Percentiles rank a stretch among this genome's conserved stretches.
Conservation (phyloP, 1,284 basidiomycete species). For the Puccinia triticina region DNA sequence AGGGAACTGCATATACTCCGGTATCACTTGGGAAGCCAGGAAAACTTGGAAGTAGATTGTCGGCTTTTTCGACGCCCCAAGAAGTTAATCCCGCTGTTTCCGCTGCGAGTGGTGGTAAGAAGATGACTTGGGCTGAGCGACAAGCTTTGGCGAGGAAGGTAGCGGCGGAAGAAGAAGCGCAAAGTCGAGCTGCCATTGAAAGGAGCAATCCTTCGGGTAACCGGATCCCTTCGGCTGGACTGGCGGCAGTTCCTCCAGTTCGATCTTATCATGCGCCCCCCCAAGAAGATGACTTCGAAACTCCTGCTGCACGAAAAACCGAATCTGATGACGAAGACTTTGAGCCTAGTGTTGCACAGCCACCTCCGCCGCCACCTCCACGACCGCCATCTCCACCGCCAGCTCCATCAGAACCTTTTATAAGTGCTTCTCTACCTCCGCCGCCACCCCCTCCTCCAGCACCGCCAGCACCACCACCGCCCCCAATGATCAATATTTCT, state of each 20-base stretch:
- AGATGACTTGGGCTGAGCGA: conserved; percentile 85
- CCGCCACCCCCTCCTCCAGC: conserved; percentile 14
- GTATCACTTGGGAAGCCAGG: conserved; percentile 80
- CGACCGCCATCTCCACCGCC: conserved; percentile 10
- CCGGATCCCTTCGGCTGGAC: conserved; percentile 60
- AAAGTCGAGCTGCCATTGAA: conserved; percentile 67
- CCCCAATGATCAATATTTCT: background rate
- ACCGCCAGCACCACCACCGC: conserved; percentile 24
- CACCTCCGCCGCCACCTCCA: conserved; percentile 55
- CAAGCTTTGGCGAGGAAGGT: conserved; percentile 84
- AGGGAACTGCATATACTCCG: conserved; percentile 82
- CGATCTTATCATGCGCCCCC: conserved; percentile 64
- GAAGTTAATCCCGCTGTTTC: conserved; percentile 58
- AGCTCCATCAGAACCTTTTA: conserved; percentile 9
- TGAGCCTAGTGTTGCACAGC: conserved; percentile 54
- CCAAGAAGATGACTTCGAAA: conserved; percentile 60
- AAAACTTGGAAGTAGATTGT: conserved; percentile 81
- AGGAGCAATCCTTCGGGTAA: conserved; percentile 36
- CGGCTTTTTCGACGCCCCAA: conserved; percentile 40
- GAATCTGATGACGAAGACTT: conserved; percentile 51
- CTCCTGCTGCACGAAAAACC: conserved; percentile 54
- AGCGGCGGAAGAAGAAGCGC: conserved; percentile 75
- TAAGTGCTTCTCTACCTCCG: conserved; percentile 18
- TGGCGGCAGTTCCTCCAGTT: conserved; percentile 61
- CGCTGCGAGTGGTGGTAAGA: conserved; percentile 61